Percentiles rank a stretch among this genome's conserved stretches.
These are phyloP conservation scores for Apophysomyces sp. DNA, from an alignment of 371 early-diverging fungal genomes.

Conservation along the genomic window DNA sequence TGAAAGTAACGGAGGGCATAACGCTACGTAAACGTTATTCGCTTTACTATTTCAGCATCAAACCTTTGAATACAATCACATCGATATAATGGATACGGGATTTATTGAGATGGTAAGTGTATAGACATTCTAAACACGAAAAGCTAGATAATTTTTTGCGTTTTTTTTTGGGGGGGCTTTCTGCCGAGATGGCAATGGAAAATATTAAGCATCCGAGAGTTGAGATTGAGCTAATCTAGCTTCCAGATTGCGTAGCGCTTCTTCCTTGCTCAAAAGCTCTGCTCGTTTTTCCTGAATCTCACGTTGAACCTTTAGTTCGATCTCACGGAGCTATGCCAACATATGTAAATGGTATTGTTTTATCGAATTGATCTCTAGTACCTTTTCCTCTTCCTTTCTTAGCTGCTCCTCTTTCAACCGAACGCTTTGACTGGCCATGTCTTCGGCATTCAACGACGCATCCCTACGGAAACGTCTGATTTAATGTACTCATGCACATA, in stretches of 20 bases:
- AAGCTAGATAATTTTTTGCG: neutral
- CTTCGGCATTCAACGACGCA: slow-evolving; percentile 48
- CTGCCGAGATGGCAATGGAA: neutral
- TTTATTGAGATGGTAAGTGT: neutral
- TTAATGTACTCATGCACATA: neutral
- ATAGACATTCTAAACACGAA: slow-evolving; percentile 1
- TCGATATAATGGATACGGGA: slow-evolving; percentile 7
- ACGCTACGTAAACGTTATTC: too few species aligned
- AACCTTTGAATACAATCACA: neutral
- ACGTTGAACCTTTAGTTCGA: slow-evolving; percentile 58
- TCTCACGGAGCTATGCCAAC: slow-evolving; percentile 49
- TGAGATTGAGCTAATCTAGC: slow-evolving; percentile 51
- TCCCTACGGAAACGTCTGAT: slow-evolving; percentile 18
- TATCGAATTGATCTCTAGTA: slow-evolving; percentile 14
- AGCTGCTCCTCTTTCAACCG: slow-evolving; percentile 62
- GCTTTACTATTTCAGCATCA: too few species aligned
- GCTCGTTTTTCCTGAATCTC: slow-evolving; percentile 62
- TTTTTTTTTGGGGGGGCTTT: too few species aligned
- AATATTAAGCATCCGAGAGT: slow-evolving; percentile 28
- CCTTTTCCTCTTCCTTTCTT: slow-evolving; percentile 65
- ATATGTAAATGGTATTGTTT: neutral
- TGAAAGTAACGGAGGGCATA: too few species aligned
- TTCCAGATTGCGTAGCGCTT: slow-evolving; percentile 57
- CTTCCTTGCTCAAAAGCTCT: slow-evolving; percentile 59
- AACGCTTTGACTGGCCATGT: slow-evolving; percentile 52